A percentile compares a stretch with the other conserved stretches of the same genome.
These are phyloP conservation scores for Phytophthora sp. DNA, from an alignment of 352 stramenopile genomes.

Conservation along the genomic window DNA sequence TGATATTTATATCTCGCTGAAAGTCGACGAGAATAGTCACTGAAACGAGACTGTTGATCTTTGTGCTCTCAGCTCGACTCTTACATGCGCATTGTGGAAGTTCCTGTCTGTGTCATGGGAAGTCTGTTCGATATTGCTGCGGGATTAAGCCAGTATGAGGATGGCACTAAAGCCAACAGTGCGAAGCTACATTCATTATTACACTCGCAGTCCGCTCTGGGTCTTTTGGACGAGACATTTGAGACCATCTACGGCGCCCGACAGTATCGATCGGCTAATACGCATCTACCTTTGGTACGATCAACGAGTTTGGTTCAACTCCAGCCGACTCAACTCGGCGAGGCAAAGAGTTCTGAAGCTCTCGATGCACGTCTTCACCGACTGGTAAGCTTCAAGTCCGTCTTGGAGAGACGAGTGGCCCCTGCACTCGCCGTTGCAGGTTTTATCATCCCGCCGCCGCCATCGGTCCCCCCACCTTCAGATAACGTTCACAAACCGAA, in stretches of 20 bases:
- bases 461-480: slow-evolving; percentile 15
- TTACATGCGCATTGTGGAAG: slow-evolving; percentile 2
- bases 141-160: slow-evolving; percentile 53
- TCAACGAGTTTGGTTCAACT: slow-evolving; percentile 29
- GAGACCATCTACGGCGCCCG: slow-evolving; percentile 49
- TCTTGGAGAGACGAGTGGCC: slow-evolving; percentile 14
- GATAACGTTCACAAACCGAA: slow-evolving; percentile 16
- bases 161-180: neutral
- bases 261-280: slow-evolving; percentile 11
- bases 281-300: slow-evolving; percentile 13
- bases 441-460: slow-evolving; percentile 31
- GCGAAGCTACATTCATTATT: slow-evolving; percentile 6
- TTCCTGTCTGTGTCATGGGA: slow-evolving; percentile 33
- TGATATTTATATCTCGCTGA: slow-evolving; percentile 24
- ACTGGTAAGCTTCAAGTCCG: slow-evolving; percentile 23
- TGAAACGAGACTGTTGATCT: neutral
- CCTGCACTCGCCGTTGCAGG: slow-evolving; percentile 29
- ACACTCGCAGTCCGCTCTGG: slow-evolving; percentile 37
- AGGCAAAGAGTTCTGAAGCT: slow-evolving; percentile 25
- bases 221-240: slow-evolving; percentile 60
- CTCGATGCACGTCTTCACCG: slow-evolving; percentile 27
- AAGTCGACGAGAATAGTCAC: slow-evolving; percentile 21
- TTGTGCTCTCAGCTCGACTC: neutral
- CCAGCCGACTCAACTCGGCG: slow-evolving; percentile 18
- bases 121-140: slow-evolving; percentile 73